Evolutionary conservation across 2,329 filamentous ascomycete species (phyloP), one percentile per base, ranked within the genome.

Genomic region (Monosporascus sp.): DNA sequence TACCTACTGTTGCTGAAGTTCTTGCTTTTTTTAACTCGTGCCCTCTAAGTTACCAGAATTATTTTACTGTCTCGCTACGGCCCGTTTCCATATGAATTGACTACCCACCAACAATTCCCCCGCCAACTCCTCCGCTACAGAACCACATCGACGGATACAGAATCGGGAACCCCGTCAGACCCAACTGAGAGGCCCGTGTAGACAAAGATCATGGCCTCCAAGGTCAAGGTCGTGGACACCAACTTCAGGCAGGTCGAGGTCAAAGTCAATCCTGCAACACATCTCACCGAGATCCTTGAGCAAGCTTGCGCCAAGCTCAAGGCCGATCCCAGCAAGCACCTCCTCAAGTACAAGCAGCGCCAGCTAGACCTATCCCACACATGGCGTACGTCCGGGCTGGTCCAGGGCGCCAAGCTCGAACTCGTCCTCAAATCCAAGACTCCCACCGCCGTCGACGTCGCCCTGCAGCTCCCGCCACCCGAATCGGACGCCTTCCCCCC

Each of bases 281-380:
- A 90, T 63, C 75, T 99, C 62, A 87, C 87, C 54, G 92, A 97
- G 67, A 82, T 99, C 2, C 78, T 96, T 18, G 83, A 90, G 57
- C 88, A 97, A 71, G 93, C 93, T 46, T 97, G 93, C 70, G 78
- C 78, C 61, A 96, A 93, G 74, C 82, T 96, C 61, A 86, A 85
- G 55, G 73, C 93, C 35, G 77, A 85, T 55, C 77, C 87, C 35
- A 85, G 86, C 59, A 87, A 88, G 58, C 94, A 89, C 72, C 81
- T 87, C 22, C 74, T 99, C 54, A 97, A 95, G 88, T 78, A 92
- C 70, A 91, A 91, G 68, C 89, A 93, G 71, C 96, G 93, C 67
- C 78, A 84, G 37, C 77, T 99, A 54, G 91, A 97, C 65, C 81
- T 99, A 8, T 93, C 91, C 7, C 80, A 91, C 52, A 87, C 89